Evolutionary conservation across 2,329 filamentous ascomycete genomes (phyloP), one percentile per base, ranked within the genome.

Genomic region (Dryadomyces quercivorus): DNA sequence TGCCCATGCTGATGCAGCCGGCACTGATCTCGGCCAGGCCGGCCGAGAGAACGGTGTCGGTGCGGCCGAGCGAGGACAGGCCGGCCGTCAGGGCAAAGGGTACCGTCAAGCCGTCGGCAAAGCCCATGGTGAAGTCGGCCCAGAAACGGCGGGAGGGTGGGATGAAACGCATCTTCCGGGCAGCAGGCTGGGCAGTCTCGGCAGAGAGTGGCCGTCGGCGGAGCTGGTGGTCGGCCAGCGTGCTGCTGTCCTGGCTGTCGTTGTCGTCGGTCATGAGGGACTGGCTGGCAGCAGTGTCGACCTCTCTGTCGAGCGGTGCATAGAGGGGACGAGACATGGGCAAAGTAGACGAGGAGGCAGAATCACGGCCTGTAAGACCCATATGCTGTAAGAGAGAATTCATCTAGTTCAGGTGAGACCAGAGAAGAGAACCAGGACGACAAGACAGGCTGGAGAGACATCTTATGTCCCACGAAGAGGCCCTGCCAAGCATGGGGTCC

Each of bases 71-170:
- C 3, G 76, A 77, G 20, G 77, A 79, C 4, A 89, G 72, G 2
- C 85, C 85, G 1, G 85, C 84, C 0, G 84, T 88, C 18, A 88
- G 71, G 18, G 86, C 85, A 62, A 89, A 88, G 0, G 85, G 85
- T 0, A 88, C 85, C 0, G 85, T 88, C 57, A 88, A 71, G 13
- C 85, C 85, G 68, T 89, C 85, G 0, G 85, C 81, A 59, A 88
- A 81, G 21, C 85, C 85, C 57, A 88, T 79, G 1, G 85, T 88
- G 56, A 84, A 80, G 67, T 88, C 83, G 43, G 77, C 74, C 13
- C 83, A 67, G 58, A 82, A 73, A 13, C 69, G 69, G 1, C 65
- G 62, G 18, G 69, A 60, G 1, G 59, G 59, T 3, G 66, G 67
- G 8, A 61, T 49, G 36, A 31, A 40, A 2, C 10, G 12, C 31